Percentiles rank a stretch among this genome's conserved stretches.
phyloP scores from a whole-genome alignment of 179 eudicot species.

The Beta macrorhiza region DNA sequence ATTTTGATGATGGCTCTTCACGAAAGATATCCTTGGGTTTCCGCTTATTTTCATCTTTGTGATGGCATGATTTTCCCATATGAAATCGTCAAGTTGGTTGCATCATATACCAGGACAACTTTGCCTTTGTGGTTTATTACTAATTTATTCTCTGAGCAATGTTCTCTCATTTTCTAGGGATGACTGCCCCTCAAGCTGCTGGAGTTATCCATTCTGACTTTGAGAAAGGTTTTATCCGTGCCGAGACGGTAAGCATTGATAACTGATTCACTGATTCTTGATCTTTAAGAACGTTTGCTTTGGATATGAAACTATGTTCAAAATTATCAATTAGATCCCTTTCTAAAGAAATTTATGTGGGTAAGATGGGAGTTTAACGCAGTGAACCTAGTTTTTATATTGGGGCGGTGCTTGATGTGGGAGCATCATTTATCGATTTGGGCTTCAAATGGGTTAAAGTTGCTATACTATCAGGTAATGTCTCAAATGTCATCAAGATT shows the following conservation, averaged over 20 bases:
- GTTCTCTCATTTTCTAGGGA: conserved; percentile 48
- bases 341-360: background rate
- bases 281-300: conserved; percentile 5
- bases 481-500: background rate
- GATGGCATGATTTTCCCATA: background rate
- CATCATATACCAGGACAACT: background rate
- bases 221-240: conserved; percentile 96
- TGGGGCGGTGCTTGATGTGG: no score
- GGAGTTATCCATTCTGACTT: conserved; percentile 98
- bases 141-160: background rate
- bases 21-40: background rate
- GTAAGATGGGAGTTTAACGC: background rate
- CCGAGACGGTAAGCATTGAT: conserved; percentile 78
- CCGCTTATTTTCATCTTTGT: background rate
- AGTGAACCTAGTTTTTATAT: background rate
- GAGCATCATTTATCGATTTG: no score
- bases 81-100: background rate
- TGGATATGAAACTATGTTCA: background rate
- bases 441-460: no score
- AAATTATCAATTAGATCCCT: background rate
- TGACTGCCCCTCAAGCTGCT: conserved; percentile 99
- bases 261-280: background rate
- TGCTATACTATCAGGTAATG: no score
- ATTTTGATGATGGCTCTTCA: background rate
- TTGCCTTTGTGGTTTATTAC: background rate